Evolutionary conservation across 495 filamentous ascomycete species (phyloP), one percentile per base, ranked within the genome.

Genomic region (Immersiella caudata): DNA sequence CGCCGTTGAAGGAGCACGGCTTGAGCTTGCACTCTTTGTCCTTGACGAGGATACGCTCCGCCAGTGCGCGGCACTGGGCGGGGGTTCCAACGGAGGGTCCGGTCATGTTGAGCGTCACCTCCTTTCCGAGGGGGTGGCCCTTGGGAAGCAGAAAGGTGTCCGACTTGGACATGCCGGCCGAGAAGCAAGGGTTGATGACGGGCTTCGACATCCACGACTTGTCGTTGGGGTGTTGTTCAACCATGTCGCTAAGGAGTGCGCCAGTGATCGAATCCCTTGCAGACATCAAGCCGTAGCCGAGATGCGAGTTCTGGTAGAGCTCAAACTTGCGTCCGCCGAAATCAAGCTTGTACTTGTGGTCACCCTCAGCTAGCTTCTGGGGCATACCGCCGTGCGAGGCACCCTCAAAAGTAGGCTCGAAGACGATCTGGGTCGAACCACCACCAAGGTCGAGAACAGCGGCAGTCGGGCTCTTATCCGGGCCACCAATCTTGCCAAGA

Each of bases 251-350:
- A 49, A 94, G 76, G 55, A 98, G 82, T 9, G 81, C 80, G 64
- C 86, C 85, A 80, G 97, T 92, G 65, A 98, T 89, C 27, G 92
- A 84, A 29, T 96, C 87, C 62, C 95, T 92, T 26, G 95, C 95
- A 68, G 90, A 86, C 93, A 97, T 99, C 61, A 99, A 89, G 73
- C 95, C 95, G 74, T 97, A 97, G 62, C 94, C 94, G 60, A 99
- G 90, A 79, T 99, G 96, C 26, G 94, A 97, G 80, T 99, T 93
- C 80, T 99, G 95, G 82, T 99, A 99, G n/a, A 99, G 88, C 54
- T 89, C 85, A 76, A 98, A 98, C 50, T 94, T 80, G 64, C 92
- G 90, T 65, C 94, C 95, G 68, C 94, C 94, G 68, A 97, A 98
- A 50, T 88, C 84, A 67, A 99, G 87, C 55, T 90, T 85, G 79